Percentiles rank a stretch among this genome's conserved stretches.
phyloP scores from a whole-genome alignment of 2,329 filamentous ascomycete genomes.

The Verticillium albo-atrum region DNA sequence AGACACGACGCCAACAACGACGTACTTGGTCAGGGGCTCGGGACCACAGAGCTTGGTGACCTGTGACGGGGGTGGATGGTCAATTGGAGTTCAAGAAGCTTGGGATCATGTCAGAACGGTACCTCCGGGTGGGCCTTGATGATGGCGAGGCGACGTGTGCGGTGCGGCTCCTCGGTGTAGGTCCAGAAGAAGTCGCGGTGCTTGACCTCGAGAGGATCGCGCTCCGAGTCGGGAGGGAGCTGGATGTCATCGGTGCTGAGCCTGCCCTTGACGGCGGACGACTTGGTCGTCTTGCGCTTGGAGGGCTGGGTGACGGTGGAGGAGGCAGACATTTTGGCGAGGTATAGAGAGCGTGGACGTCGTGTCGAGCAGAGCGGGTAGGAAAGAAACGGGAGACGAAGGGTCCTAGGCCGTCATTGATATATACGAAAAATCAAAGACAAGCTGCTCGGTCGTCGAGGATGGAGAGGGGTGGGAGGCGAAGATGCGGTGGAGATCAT shows the following conservation, averaged over 20 bases:
- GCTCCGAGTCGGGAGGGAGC: slow-evolving; percentile 19
- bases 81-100: background rate
- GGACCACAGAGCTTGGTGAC: slow-evolving; percentile 96
- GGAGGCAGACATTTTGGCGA: slow-evolving; percentile 19
- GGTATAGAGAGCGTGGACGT: background rate
- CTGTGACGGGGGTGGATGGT: slow-evolving; percentile 35
- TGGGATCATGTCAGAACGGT: slow-evolving; percentile 16
- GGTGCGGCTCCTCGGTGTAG: slow-evolving; percentile 96
- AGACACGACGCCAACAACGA: slow-evolving; percentile 77
- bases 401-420: slow-evolving; percentile 1
- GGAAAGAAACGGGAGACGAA: background rate
- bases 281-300: slow-evolving; percentile 15
- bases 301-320: slow-evolving; percentile 27
- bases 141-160: slow-evolving; percentile 84
- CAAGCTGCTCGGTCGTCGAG: background rate
- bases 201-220: slow-evolving; percentile 34
- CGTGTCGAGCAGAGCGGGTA: background rate
- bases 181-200: slow-evolving; percentile 89
- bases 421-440: background rate
- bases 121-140: slow-evolving; percentile 98
- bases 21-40: slow-evolving; percentile 91
- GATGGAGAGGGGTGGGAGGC: background rate
- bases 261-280: slow-evolving; percentile 15
- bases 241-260: slow-evolving; percentile 13
- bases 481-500: slow-evolving; percentile 4